Evolutionary conservation across 495 filamentous ascomycete species (phyloP).

Genomic region (Chlorociboria aeruginascens): DNA sequence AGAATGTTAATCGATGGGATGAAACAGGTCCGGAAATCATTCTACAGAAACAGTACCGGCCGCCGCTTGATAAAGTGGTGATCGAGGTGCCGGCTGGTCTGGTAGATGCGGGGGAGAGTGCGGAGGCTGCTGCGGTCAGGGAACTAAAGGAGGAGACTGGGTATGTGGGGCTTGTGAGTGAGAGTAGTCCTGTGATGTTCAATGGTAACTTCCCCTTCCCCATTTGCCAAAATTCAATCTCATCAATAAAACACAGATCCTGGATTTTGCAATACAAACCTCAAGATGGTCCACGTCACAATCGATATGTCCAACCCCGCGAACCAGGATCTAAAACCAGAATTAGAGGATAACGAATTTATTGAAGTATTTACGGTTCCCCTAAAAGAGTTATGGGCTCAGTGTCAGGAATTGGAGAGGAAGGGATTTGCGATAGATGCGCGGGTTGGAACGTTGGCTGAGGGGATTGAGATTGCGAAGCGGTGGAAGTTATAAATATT

Average conservation of each 20-base stretch:
- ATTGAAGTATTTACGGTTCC: slow-evolving; percentile 75
- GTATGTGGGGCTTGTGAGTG: slow-evolving; percentile 58
- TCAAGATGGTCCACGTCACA: slow-evolving; percentile 69
- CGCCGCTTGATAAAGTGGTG: slow-evolving; percentile 63
- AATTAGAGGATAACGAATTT: slow-evolving; percentile 82
- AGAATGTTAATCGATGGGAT: too few species aligned
- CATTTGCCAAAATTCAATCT: background rate
- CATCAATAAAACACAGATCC: slow-evolving; percentile 28
- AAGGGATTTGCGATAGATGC: slow-evolving; percentile 81
- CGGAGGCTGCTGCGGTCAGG: slow-evolving; percentile 69
- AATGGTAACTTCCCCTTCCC: slow-evolving; percentile 41
- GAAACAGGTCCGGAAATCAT: slow-evolving; percentile 54
- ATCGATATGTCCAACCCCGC: slow-evolving; percentile 62
- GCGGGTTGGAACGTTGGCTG: slow-evolving; percentile 69
- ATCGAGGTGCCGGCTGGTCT: slow-evolving; percentile 84
- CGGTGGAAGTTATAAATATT: slow-evolving; percentile 21
- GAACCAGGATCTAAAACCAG: slow-evolving; percentile 54
- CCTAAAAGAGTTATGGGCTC: slow-evolving; percentile 50
- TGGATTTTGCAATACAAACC: slow-evolving; percentile 84
- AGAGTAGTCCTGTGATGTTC: slow-evolving; percentile 70
- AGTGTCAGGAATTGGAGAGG: slow-evolving; percentile 54
- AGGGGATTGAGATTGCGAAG: slow-evolving; percentile 73
- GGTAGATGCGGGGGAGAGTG: slow-evolving; percentile 69
- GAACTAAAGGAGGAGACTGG: slow-evolving; percentile 93
- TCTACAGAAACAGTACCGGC: slow-evolving; percentile 80